Base-by-base conservation (phyloP, 2,329 filamentous ascomycete species). In the Sphaerulina musiva region DNA sequence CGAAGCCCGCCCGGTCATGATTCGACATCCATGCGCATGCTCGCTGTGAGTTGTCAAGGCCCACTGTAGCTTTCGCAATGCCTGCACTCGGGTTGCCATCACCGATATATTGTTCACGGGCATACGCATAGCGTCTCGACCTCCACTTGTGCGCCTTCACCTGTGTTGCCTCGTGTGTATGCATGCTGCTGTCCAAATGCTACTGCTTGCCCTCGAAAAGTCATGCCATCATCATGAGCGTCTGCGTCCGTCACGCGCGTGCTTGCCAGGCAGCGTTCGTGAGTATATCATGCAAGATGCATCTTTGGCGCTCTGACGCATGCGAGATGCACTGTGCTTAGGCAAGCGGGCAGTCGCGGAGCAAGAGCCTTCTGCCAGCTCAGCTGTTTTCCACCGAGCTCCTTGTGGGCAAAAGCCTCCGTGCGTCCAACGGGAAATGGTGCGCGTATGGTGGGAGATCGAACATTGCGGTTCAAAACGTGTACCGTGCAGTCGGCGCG, bases 401-500 rank as follows among this genome's bases (percentile, higher is more conserved):
- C 38, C 40, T 34, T 12, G 20, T 42, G 48, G 43, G 54, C 49
- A n/a, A 51, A 51, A 47, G 45, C 53, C 31, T 45, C 34, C 55
- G 50, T 51, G 46, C 47, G 47, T 48, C 47, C 54, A 34, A 32
- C 11, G 36, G 45, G 43, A 29, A 14, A 32, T 41, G 55, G 57
- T 49, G 55, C 51, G 52, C 54, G 55, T 43, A 53, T 54, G 46
- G 47, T 29, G 46, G 45, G 54, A 42, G 34, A 66, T 59, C 63
- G 68, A 64, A 60, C 34, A 61, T 60, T 44, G 58, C 62, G 57
- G 58, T 20, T 44, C 62, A 62, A 62, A 38, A 56, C 63, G 58
- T 60, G 54, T 60, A 64, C 71, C 71, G 72, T 66, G 70, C 66
- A 71, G 69, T 71, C 65, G 59, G 54, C 85, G 86, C 82, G 80